Percentiles rank a stretch among this genome's conserved stretches.
These are phyloP conservation scores for Turnera subulata DNA, from an alignment of 345 rosid genomes.

Conservation along the genomic window DNA sequence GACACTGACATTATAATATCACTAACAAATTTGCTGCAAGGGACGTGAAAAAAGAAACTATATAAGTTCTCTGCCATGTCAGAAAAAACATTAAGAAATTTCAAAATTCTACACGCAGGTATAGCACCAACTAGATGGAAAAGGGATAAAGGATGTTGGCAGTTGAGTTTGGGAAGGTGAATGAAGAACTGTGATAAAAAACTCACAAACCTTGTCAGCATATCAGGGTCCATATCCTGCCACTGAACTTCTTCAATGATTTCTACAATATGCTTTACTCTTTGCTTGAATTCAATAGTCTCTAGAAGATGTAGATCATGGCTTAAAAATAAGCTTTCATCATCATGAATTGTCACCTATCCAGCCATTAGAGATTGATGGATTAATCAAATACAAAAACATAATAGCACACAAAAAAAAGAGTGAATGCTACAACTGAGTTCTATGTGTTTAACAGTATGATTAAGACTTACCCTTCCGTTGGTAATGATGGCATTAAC, in stretches of 20 bases:
- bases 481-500: constrained; percentile 76
- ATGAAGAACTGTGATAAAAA: not conserved
- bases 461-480: constrained; percentile 69
- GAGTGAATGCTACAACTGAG: too few species aligned
- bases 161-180: not conserved
- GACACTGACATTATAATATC: constrained; percentile 78
- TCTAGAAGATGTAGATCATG: constrained; percentile 85
- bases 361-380: not conserved
- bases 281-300: constrained; percentile 78
- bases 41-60: constrained; percentile 3
- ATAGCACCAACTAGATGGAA: not conserved
- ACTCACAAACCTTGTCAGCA: constrained; percentile 70
- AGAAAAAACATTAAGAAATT: not conserved
- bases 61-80: not conserved
- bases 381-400: not conserved
- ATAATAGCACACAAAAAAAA: not conserved
- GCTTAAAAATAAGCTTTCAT: constrained; percentile 62
- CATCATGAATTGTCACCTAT: constrained; percentile 60
- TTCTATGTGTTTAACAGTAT: not conserved
- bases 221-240: constrained; percentile 79
- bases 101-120: not conserved
- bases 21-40: constrained; percentile 86
- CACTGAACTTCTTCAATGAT: constrained; percentile 79
- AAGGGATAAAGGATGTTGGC: not conserved
- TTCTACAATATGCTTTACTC: constrained; percentile 69